Evolutionary conservation across 257 asterid genomes (phyloP).

Genomic region (Ehretia macrophylla): DNA sequence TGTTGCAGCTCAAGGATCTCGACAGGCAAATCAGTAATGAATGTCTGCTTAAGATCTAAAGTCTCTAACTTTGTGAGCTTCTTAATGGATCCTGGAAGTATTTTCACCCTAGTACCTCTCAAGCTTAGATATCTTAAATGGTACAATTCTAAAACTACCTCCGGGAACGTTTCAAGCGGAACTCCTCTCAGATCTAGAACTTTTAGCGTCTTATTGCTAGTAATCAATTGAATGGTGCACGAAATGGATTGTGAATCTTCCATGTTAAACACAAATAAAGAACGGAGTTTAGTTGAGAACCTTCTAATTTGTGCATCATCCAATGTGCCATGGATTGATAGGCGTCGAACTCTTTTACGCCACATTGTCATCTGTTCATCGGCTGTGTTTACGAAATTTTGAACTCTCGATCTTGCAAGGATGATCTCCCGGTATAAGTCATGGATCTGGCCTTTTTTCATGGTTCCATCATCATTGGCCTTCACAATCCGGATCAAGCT

Average conservation of each 20-base stretch:
- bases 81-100: constrained; percentile 18
- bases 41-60: constrained; percentile 31
- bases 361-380: constrained; percentile 12
- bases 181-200: constrained; percentile 26
- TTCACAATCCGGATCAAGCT: constrained; percentile 25
- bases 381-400: constrained; percentile 13
- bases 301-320: constrained; percentile 8
- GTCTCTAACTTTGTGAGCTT: constrained; percentile 31
- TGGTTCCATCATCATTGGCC: constrained; percentile 27
- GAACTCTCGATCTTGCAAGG: constrained; percentile 25
- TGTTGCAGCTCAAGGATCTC: constrained; percentile 27
- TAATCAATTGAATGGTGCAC: constrained; percentile 15
- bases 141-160: constrained; percentile 15
- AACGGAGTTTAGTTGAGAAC: constrained; percentile 18
- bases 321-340: constrained; percentile 27
- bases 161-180: constrained; percentile 21
- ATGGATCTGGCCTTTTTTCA: constrained; percentile 27
- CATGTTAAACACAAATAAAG: constrained; percentile 21
- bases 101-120: constrained; percentile 20
- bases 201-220: constrained; percentile 20
- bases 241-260: constrained; percentile 10
- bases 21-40: constrained; percentile 27
- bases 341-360: constrained; percentile 26
- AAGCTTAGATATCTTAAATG: constrained; percentile 30
- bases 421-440: constrained; percentile 30